Percentiles rank a stretch among this genome's conserved stretches.
Evolutionary conservation across 2,329 filamentous ascomycete genomes (phyloP).

Genomic region (Xylariaceae sp.): DNA sequence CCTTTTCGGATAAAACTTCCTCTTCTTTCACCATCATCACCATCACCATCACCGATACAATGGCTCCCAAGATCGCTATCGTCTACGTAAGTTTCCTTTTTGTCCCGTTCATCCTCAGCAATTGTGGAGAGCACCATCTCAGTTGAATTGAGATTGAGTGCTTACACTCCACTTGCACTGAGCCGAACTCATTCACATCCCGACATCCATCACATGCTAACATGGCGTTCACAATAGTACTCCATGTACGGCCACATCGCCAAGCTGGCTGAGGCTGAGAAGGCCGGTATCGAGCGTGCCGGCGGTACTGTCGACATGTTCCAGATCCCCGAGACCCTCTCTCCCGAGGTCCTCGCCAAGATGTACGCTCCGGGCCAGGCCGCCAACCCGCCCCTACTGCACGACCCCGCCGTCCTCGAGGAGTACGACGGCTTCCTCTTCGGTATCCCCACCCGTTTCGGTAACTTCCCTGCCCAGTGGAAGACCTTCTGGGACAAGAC

Average conservation of each 20-base stretch:
- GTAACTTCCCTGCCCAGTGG: constrained; percentile 96
- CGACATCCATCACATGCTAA: constrained; percentile 13
- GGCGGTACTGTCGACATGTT: constrained; percentile 77
- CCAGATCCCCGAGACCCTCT: constrained; percentile 86
- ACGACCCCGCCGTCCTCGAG: constrained; percentile 55
- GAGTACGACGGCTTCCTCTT: constrained; percentile 84
- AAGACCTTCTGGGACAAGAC: constrained; percentile 91
- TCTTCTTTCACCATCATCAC: not conserved
- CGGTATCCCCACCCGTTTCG: constrained; percentile 92
- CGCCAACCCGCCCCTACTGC: constrained; percentile 58
- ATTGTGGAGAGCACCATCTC: not conserved
- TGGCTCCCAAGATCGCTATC: constrained; percentile 32
- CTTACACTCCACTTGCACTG: not conserved
- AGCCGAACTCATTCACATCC: not conserved
- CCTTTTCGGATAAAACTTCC: not conserved
- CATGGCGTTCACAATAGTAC: constrained; percentile 53
- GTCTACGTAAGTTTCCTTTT: constrained; percentile 27
- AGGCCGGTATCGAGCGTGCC: constrained; percentile 80
- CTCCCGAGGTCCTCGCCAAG: constrained; percentile 76
- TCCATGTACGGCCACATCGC: constrained; percentile 91
- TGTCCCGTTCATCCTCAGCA: not conserved
- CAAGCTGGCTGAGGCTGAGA: constrained; percentile 81
- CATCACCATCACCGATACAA: constrained; percentile 6
- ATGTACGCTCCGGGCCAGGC: constrained; percentile 84
- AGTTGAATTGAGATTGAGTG: not conserved